Evolutionary conservation across 352 stramenopile species (phyloP).

Genomic region (Phytopythium sindhum): DNA sequence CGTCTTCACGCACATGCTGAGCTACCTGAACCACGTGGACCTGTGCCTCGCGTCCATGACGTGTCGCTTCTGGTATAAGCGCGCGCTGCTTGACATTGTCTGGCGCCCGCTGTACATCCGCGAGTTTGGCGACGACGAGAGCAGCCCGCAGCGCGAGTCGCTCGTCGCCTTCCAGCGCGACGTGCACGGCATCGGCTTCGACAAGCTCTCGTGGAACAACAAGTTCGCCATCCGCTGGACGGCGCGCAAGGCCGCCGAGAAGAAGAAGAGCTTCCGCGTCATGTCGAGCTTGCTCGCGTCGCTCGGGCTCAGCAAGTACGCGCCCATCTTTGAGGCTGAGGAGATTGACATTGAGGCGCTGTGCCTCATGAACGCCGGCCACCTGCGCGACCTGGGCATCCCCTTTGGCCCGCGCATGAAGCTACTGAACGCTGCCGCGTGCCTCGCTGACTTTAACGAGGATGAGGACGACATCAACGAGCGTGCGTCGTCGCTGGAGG

Average conservation of each 20-base stretch:
- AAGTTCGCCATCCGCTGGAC: conserved; percentile 84
- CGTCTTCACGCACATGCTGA: conserved; percentile 86
- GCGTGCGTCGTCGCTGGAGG: conserved; percentile 44
- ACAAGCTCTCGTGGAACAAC: conserved; percentile 84
- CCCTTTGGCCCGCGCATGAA: conserved; percentile 84
- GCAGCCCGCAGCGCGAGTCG: conserved; percentile 70
- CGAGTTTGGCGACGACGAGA: conserved; percentile 81
- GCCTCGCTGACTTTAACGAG: conserved; percentile 80
- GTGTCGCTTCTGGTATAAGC: conserved; percentile 85
- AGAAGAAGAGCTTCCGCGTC: conserved; percentile 87
- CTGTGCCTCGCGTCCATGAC: conserved; percentile 83
- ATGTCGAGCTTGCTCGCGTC: conserved; percentile 81
- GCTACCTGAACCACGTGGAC: conserved; percentile 86
- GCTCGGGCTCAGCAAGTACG: conserved; percentile 81
- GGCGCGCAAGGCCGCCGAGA: conserved; percentile 75
- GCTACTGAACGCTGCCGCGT: conserved; percentile 77
- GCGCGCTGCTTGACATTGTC: conserved; percentile 78
- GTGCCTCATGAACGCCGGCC: conserved; percentile 84
- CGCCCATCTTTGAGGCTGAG: conserved; percentile 81
- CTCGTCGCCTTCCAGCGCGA: conserved; percentile 86
- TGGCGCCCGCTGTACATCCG: conserved; percentile 84
- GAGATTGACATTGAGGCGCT: conserved; percentile 88
- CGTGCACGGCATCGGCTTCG: conserved; percentile 81
- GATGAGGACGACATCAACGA: conserved; percentile 69
- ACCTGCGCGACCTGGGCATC: conserved; percentile 80